A percentile compares a stretch with the other conserved stretches of the same genome.
These are phyloP conservation scores for Colletotrichum karsti DNA, from an alignment of 2,329 filamentous ascomycete genomes.

Conservation along the genomic window DNA sequence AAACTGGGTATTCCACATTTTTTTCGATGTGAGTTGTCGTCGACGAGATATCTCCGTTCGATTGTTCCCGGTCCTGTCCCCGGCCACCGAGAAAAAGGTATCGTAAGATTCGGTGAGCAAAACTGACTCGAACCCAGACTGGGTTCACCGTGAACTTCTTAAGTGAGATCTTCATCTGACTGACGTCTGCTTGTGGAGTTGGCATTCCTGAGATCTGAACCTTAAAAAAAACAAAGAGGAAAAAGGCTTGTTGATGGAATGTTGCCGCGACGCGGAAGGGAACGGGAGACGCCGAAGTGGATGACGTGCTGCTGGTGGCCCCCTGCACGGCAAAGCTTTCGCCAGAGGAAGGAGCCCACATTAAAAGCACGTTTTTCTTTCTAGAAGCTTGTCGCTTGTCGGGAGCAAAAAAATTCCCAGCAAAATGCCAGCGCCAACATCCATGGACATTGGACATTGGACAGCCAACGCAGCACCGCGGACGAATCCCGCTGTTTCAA, in stretches of 20 bases:
- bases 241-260: neutral
- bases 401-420: neutral
- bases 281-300: neutral
- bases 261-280: neutral
- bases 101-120: neutral
- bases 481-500: conserved; percentile 9
- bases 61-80: too few relatives aligned
- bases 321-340: conserved; percentile 4
- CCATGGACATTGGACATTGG: too few relatives aligned
- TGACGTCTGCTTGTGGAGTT: neutral
- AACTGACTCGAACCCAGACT: neutral
- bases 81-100: neutral
- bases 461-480: too few relatives aligned
- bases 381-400: conserved; percentile 15
- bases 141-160: neutral
- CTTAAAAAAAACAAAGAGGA: neutral
- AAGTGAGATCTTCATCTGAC: neutral
- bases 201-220: neutral
- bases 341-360: too few relatives aligned
- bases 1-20: neutral
- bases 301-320: conserved; percentile 11
- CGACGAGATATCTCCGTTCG: conserved; percentile 9
- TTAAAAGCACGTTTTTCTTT: conserved; percentile 24
- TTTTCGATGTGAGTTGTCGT: neutral
- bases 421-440: too few relatives aligned